Conservation (phyloP, 192 early-diverging fungal species). For the Podila clonocystis region DNA sequence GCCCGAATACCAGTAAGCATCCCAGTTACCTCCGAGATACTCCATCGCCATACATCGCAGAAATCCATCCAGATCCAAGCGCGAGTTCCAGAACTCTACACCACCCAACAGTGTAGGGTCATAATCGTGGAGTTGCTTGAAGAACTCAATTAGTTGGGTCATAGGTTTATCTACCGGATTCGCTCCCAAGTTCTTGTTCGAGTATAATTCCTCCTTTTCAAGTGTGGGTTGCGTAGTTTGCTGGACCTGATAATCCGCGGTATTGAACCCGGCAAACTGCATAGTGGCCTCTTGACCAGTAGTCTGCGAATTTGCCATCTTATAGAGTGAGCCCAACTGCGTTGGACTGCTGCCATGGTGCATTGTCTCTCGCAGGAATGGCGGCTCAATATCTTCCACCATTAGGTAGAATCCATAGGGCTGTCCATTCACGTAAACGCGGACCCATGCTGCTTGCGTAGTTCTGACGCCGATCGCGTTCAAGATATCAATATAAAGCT, state of each 20-base stretch:
- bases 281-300: slow-evolving; percentile 24
- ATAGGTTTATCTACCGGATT: slow-evolving; percentile 30
- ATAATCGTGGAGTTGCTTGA: slow-evolving; percentile 38
- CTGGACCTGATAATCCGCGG: slow-evolving; percentile 28
- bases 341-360: slow-evolving; percentile 7
- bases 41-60: slow-evolving; percentile 43
- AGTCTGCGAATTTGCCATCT: slow-evolving; percentile 34
- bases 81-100: slow-evolving; percentile 29
- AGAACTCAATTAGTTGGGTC: slow-evolving; percentile 35
- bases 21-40: slow-evolving; percentile 51
- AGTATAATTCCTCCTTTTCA: slow-evolving; percentile 13
- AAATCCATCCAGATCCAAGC: slow-evolving; percentile 37
- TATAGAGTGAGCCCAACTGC: slow-evolving; percentile 32
- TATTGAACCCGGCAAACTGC: slow-evolving; percentile 20
- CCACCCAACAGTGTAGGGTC: slow-evolving; percentile 11
- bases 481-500: slow-evolving; percentile 46
- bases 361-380: slow-evolving; percentile 43
- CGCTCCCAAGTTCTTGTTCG: slow-evolving; percentile 17
- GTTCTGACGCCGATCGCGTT: slow-evolving; percentile 21
- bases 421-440: slow-evolving; percentile 49
- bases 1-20: slow-evolving; percentile 33
- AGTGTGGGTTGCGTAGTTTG: not conserved
- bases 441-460: slow-evolving; percentile 28
- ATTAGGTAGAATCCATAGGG: slow-evolving; percentile 51
- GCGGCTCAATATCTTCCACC: slow-evolving; percentile 45